Evolutionary conservation across 2,329 filamentous ascomycete genomes (phyloP).

Genomic region (Berkeleyomyces basicola): DNA sequence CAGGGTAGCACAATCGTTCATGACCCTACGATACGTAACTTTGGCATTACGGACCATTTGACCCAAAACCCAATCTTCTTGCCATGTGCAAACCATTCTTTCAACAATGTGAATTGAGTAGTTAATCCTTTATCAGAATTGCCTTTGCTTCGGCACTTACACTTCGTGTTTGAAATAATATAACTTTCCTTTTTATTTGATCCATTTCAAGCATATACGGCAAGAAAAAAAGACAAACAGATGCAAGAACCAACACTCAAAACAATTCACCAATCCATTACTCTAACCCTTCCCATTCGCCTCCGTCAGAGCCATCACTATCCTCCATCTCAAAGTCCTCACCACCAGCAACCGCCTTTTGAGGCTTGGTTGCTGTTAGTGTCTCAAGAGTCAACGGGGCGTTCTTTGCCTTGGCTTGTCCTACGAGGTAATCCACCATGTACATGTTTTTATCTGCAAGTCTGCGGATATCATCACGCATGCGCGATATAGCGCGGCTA

Average conservation of each 20-base stretch:
- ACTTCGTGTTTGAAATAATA: neutral
- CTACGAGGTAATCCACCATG: conserved; percentile 66
- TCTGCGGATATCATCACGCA: conserved; percentile 66
- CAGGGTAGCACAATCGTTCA: too few species aligned
- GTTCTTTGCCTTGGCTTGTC: conserved; percentile 25
- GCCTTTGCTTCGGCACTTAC: too few species aligned
- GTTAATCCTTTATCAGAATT: too few species aligned
- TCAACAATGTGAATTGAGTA: too few species aligned
- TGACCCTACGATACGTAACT: too few species aligned
- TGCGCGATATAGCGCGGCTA: conserved; percentile 60
- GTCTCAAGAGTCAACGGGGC: conserved; percentile 18
- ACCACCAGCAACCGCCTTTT: conserved; percentile 17
- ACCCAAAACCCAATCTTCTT: too few species aligned
- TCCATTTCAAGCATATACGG: conserved; percentile 13
- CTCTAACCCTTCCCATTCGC: conserved; percentile 14
- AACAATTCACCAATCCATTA: conserved; percentile 1
- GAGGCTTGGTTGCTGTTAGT: conserved; percentile 8
- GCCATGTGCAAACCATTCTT: too few species aligned
- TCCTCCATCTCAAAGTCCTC: conserved; percentile 20
- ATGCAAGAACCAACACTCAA: conserved; percentile 1
- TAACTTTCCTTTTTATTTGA: neutral
- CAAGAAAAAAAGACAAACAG: conserved; percentile 8
- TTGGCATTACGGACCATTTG: too few species aligned
- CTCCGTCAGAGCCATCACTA: conserved; percentile 21
- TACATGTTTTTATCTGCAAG: conserved; percentile 81